These are phyloP conservation scores for Tetramitus jugosus DNA, from an alignment of 208 protist genomes.

Conservation along the genomic window DNA sequence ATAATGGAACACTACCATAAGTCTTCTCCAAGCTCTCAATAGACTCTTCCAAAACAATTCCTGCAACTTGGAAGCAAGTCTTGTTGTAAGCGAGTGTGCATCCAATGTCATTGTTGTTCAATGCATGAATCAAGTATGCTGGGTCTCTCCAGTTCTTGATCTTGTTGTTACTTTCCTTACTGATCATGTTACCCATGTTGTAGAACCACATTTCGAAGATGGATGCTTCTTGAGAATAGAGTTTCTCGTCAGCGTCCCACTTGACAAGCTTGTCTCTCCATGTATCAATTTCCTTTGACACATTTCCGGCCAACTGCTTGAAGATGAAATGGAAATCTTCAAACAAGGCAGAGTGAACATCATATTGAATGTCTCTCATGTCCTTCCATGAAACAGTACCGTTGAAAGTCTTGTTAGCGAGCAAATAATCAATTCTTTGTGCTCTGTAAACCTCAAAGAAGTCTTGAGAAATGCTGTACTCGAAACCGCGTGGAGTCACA, in stretches of 20 bases:
- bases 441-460: neutral
- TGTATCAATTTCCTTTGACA: neutral
- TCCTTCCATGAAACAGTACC: neutral
- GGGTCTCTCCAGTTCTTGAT: neutral
- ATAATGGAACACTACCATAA: neutral
- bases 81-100: neutral
- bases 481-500: neutral
- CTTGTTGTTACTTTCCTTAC: neutral
- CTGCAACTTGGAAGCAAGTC: neutral
- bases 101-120: neutral
- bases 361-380: neutral
- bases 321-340: conserved; percentile 7
- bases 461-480: neutral
- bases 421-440: neutral
- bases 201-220: conserved; percentile 13
- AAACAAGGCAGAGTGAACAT: neutral
- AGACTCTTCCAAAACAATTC: neutral
- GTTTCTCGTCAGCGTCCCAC: neutral
- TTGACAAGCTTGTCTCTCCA: neutral
- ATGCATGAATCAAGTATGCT: neutral
- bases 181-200: neutral
- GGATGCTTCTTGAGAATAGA: neutral
- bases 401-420: neutral
- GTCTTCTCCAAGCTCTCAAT: neutral
- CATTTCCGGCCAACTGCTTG: neutral